Evolutionary conservation across 768 basidiomycete genomes (phyloP), one percentile per base, ranked within the genome.

Genomic region (Suillus clintonianus): DNA sequence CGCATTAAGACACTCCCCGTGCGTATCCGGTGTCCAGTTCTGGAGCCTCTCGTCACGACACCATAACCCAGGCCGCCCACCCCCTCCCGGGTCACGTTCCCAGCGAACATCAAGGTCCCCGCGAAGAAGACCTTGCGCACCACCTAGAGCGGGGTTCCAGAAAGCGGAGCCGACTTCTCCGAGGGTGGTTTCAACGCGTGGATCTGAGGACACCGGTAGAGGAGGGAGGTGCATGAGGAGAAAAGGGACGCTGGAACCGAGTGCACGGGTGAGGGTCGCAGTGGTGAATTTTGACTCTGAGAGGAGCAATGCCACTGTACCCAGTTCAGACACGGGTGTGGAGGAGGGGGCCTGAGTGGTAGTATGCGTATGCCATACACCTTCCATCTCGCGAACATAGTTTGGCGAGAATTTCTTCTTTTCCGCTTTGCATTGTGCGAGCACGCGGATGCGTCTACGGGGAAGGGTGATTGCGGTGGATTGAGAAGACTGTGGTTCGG

Each of bases 381-480:
- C 95, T 72, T 97, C 95, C 78, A 96, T 82, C 72, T 97, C 95
- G 37, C 95, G 86, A 0, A 97, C 85, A 68, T 89, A 89, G 30
- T 87, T 87, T 3, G 95, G 94, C 4, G 91, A 84, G 42, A 88
- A 74, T 72, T 90, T 91, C 76, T 87, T 89, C 79, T 87, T 89
- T 71, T 95, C 92, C 0, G 94, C 94, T 80, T 97, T 97, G 80
- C 95, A 97, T 70, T 97, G 95, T 0, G 84, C 94, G 24, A 97
- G 74, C 11, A 97, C 83, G 59, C 94, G 89, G 4, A 96, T 69
- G 2, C 92, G 82, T 41, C 83, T 77, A 27, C 86, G 79, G 5
- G 53, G 41, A 15, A 72, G 43, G 39, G 71, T 62, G 5, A 65
- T 56, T 19, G 67, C 42, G 19, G 27, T n/a, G 41, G 36, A 30